phyloP scores from a whole-genome alignment of 1,284 basidiomycete species.

The Tylopilus orsonianus region DNA sequence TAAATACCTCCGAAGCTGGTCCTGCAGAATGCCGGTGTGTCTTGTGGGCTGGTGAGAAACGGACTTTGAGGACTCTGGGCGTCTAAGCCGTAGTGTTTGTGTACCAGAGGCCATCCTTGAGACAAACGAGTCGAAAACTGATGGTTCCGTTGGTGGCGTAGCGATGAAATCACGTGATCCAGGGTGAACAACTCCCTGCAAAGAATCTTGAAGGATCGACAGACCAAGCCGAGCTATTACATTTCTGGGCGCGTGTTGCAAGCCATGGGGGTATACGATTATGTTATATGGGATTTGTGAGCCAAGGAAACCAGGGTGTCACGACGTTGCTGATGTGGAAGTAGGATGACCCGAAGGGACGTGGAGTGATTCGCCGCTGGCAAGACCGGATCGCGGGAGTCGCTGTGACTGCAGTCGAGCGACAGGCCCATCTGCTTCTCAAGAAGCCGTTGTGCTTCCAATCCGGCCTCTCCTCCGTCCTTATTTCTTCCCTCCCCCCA shows the following conservation, averaged over 20 bases:
- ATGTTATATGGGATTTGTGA: not conserved
- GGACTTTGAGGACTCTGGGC: constrained; percentile 43
- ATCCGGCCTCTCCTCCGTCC: constrained; percentile 16
- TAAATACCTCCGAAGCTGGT: constrained; percentile 66
- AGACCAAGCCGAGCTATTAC: not conserved
- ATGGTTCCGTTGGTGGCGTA: not conserved
- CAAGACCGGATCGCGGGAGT: constrained; percentile 34
- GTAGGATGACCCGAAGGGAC: constrained; percentile 17
- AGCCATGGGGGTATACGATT: too few relatives aligned
- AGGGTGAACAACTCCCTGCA: too few relatives aligned
- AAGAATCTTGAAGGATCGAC: too few relatives aligned
- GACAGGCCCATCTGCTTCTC: constrained; percentile 30
- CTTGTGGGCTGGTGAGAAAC: constrained; percentile 35
- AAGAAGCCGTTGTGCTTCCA: constrained; percentile 31
- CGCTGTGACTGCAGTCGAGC: constrained; percentile 25
- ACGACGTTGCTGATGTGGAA: constrained; percentile 13
- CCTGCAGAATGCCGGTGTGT: constrained; percentile 71
- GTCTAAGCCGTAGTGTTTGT: constrained; percentile 59
- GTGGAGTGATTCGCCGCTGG: constrained; percentile 27
- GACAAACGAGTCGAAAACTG: not conserved
- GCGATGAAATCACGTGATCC: constrained; percentile 20
- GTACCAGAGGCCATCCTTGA: constrained; percentile 36
- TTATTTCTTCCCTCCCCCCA: constrained; percentile 28
- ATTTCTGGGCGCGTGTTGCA: constrained; percentile 1
- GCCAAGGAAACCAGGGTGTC: not conserved